Evolutionary conservation across 768 basidiomycete species (phyloP).

Genomic region (Xerocomellus intermedius): DNA sequence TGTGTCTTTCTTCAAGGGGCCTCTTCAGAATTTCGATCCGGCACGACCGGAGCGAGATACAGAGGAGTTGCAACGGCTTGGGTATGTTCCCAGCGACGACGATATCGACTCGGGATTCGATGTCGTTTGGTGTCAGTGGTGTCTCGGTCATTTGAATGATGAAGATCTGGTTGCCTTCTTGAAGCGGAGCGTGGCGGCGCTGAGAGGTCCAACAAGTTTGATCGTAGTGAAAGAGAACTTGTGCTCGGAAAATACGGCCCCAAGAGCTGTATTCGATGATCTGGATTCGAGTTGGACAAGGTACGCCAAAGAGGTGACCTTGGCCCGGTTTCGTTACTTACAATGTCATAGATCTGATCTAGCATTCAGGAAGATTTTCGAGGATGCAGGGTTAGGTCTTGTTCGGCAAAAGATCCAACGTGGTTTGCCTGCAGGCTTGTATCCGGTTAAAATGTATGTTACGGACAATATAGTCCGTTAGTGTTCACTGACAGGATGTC

Average conservation of each 20-base stretch:
- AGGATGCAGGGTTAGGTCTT: conserved; percentile 67
- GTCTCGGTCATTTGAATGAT: conserved; percentile 83
- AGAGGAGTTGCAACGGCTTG: conserved; percentile 63
- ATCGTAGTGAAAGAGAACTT: conserved; percentile 94
- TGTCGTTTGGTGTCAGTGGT: conserved; percentile 97
- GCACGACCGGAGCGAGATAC: conserved; percentile 36
- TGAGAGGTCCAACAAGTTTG: conserved; percentile 54
- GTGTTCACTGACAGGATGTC: conserved; percentile 7
- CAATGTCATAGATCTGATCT: conserved; percentile 63
- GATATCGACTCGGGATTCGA: conserved; percentile 71
- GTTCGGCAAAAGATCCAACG: conserved; percentile 74
- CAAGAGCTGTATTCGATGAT: conserved; percentile 68
- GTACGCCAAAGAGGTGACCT: conserved; percentile 37
- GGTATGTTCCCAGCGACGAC: conserved; percentile 56
- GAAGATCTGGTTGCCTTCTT: conserved; percentile 77
- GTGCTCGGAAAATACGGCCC: conserved; percentile 61
- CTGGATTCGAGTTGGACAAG: conserved; percentile 89
- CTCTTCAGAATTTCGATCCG: conserved; percentile 83
- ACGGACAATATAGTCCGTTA: neutral
- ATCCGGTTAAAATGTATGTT: conserved; percentile 81
- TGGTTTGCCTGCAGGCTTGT: conserved; percentile 81
- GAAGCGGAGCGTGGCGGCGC: conserved; percentile 54
- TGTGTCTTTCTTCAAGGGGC: conserved; percentile 75
- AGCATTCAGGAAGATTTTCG: conserved; percentile 78
- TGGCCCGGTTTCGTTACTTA: conserved; percentile 4